A percentile compares a stretch with the other conserved stretches of the same genome.
Evolutionary conservation across 805 yeast genomes (phyloP).

Genomic region (Metschnikowia anglica): DNA sequence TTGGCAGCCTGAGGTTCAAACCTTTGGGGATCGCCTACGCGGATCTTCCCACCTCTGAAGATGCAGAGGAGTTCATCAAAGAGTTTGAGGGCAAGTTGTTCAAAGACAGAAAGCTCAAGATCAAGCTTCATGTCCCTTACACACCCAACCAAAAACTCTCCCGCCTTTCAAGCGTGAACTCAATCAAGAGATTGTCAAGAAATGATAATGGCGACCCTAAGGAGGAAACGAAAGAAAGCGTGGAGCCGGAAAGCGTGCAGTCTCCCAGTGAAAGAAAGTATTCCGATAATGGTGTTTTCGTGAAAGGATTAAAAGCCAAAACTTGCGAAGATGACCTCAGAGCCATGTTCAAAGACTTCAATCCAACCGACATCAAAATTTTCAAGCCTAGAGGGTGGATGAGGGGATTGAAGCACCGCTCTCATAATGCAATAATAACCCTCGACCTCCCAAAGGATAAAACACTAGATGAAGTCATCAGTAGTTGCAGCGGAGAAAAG

Average conservation of each 20-base stretch:
- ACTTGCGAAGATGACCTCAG: conserved; percentile 46
- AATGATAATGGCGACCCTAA: conserved; percentile 6
- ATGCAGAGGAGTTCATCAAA: conserved; percentile 29
- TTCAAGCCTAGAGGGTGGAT: conserved; percentile 38
- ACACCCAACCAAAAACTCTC: conserved; percentile 24
- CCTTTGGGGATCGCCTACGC: conserved; percentile 56
- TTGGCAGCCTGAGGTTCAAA: conserved; percentile 39
- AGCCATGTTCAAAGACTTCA: conserved; percentile 40
- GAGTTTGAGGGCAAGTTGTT: conserved; percentile 27
- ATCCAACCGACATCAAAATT: conserved; percentile 49
- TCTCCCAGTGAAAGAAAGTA: conserved; percentile 12
- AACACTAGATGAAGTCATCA: conserved; percentile 44
- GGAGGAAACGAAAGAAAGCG: conserved; percentile 7
- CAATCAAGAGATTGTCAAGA: conserved; percentile 6
- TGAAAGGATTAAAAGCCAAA: conserved; percentile 40
- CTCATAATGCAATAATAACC: conserved; percentile 53
- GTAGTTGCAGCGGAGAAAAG: conserved; percentile 32
- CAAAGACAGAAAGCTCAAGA: conserved; percentile 39
- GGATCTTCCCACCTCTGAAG: conserved; percentile 31
- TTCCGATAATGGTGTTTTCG: conserved; percentile 48
- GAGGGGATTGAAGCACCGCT: conserved; percentile 32
- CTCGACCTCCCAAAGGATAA: conserved; percentile 37
- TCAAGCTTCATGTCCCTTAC: conserved; percentile 46
- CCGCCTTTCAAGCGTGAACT: conserved; percentile 8
- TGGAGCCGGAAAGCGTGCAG: not conserved